Percentiles rank a stretch among this genome's conserved stretches.
phyloP scores from a whole-genome alignment of 225 moss, liverwort and hornwort species.

The Pseudisothecium myosuroides region DNA sequence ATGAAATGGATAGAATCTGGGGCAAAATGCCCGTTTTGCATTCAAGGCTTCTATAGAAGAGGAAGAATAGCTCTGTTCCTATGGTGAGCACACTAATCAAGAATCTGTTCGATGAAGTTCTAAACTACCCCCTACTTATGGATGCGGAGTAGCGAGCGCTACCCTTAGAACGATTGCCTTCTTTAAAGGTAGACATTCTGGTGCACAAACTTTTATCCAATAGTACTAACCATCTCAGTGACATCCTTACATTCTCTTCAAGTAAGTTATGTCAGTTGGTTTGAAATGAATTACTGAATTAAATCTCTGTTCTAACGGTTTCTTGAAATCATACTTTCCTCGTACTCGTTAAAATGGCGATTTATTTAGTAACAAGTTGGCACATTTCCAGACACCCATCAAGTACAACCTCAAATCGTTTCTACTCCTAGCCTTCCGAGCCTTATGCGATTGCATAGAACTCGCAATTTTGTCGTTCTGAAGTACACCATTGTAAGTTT shows the following conservation, averaged over 20 bases:
- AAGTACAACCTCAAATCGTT: no score
- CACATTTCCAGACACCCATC: neutral
- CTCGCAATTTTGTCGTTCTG: neutral
- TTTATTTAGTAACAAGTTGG: no score
- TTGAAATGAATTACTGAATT: neutral
- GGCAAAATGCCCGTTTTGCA: neutral
- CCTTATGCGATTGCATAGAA: neutral
- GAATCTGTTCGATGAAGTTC: neutral
- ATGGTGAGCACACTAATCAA: neutral
- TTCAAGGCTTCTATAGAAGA: no score
- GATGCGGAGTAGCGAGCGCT: neutral
- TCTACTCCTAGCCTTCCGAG: neutral
- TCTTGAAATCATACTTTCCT: neutral
- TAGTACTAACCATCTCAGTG: neutral
- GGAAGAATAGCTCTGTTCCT: neutral
- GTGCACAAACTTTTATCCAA: neutral
- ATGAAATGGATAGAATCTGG: neutral
- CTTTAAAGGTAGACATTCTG: neutral
- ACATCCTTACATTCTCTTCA: neutral
- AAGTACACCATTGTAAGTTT: neutral
- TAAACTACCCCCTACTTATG: neutral
- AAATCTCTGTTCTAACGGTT: neutral
- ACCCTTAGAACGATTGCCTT: neutral
- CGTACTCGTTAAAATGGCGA: neutral
- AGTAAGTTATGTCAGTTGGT: neutral